Evolutionary conservation across 257 asterid genomes (phyloP).

Genomic region (Solanum appendiculatum): DNA sequence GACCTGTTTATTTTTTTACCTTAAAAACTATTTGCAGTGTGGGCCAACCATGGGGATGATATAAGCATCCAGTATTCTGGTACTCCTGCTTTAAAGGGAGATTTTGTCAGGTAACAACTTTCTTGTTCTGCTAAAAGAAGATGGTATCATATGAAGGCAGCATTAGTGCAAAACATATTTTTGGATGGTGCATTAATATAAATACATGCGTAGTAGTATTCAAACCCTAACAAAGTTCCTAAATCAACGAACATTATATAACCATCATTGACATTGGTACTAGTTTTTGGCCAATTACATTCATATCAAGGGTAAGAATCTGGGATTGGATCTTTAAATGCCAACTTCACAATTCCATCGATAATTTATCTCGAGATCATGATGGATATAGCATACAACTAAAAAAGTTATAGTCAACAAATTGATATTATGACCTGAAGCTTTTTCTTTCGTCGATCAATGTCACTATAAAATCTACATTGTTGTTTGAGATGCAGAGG

Average conservation of each 20-base stretch:
- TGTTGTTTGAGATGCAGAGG: constrained; percentile 28
- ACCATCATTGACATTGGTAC: neutral
- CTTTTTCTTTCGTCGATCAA: neutral
- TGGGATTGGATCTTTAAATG: neutral
- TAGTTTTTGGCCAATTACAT: neutral
- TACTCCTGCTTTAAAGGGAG: constrained; percentile 98
- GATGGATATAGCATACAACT: neutral
- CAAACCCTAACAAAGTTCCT: neutral
- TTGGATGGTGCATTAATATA: neutral
- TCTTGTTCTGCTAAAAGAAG: neutral
- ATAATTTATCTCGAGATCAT: neutral
- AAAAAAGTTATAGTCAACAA: neutral
- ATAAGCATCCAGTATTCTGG: constrained; percentile 91
- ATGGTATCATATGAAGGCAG: neutral
- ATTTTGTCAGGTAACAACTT: constrained; percentile 74
- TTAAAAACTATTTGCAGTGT: constrained; percentile 47
- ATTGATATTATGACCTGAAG: neutral
- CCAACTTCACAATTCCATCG: neutral
- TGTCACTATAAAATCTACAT: neutral
- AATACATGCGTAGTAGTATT: neutral
- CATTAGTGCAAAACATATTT: neutral
- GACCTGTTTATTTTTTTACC: neutral
- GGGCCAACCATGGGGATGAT: constrained; percentile 97
- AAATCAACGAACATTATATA: neutral
- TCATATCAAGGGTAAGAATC: neutral